phyloP scores from a whole-genome alignment of 306 rosid species.

The Adenanthera pavonina region DNA sequence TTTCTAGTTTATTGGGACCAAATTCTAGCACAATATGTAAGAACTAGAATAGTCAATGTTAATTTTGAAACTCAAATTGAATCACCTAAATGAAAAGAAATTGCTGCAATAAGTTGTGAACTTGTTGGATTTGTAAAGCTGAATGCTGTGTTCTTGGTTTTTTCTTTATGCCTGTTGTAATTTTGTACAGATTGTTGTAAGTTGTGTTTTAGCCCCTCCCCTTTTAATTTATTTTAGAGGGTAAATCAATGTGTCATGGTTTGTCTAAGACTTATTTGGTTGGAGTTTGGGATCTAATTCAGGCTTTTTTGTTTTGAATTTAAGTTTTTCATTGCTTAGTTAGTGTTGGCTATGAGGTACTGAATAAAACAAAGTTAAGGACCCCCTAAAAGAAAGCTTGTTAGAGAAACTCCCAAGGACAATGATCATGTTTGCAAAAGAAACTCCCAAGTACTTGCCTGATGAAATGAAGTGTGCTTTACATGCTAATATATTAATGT shows the following conservation, averaged over 20 bases:
- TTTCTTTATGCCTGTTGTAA: not conserved
- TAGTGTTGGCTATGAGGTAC: not conserved
- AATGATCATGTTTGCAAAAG: too few species aligned
- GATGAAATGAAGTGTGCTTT: not conserved
- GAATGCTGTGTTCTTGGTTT: not conserved
- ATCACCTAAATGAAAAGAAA: not conserved
- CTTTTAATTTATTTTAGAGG: not conserved
- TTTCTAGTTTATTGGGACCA: not conserved
- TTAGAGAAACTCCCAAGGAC: too few species aligned
- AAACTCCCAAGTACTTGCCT: not conserved
- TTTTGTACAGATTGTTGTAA: not conserved
- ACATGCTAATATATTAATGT: not conserved
- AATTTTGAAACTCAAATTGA: not conserved
- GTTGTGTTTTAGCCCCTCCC: not conserved
- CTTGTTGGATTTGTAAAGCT: conserved; percentile 9
- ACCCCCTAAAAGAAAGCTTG: too few species aligned
- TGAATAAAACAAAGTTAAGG: not conserved
- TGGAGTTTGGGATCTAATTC: not conserved
- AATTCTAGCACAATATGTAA: not conserved
- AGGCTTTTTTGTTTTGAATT: not conserved
- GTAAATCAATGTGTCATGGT: not conserved
- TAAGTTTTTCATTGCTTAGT: not conserved
- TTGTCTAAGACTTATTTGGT: not conserved
- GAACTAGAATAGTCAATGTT: not conserved
- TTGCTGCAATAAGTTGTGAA: not conserved